A percentile compares a stretch with the other conserved stretches of the same genome.
Evolutionary conservation across 257 asterid species (phyloP).

Genomic region (Thymus mandschuricus): DNA sequence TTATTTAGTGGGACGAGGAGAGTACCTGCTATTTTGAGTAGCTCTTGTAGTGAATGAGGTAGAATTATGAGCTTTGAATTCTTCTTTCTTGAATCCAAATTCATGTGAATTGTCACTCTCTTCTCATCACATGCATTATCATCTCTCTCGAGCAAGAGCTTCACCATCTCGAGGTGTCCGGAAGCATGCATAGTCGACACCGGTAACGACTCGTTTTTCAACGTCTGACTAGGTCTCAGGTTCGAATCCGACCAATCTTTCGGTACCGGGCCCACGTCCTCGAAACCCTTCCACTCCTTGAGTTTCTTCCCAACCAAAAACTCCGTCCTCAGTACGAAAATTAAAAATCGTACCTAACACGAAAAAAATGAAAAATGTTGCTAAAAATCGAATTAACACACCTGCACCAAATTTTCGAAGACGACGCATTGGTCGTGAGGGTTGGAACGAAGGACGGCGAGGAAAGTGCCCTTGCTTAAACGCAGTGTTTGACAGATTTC

Average conservation of each 20-base stretch:
- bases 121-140: conserved; percentile 35
- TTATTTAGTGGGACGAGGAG: too few species aligned
- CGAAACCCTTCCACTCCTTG: conserved; percentile 47
- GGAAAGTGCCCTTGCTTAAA: conserved; percentile 41
- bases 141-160: conserved; percentile 37
- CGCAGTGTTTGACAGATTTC: conserved; percentile 51
- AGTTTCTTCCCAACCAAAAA: conserved; percentile 38
- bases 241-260: conserved; percentile 34
- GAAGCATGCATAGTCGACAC: conserved; percentile 33
- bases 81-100: conserved; percentile 31
- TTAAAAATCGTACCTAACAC: background rate
- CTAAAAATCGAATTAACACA: background rate
- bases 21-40: conserved; percentile 67
- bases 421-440: conserved; percentile 44
- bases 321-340: too few species aligned
- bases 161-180: conserved; percentile 48
- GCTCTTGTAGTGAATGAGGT: conserved; percentile 68
- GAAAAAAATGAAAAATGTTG: background rate
- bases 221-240: background rate
- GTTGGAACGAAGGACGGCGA: conserved; percentile 43
- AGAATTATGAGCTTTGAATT: conserved; percentile 51
- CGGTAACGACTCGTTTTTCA: conserved; percentile 22
- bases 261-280: conserved; percentile 36
- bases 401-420: conserved; percentile 40
- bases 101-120: conserved; percentile 76